phyloP scores from a whole-genome alignment of 257 asterid species.

The Henckelia pumila region DNA sequence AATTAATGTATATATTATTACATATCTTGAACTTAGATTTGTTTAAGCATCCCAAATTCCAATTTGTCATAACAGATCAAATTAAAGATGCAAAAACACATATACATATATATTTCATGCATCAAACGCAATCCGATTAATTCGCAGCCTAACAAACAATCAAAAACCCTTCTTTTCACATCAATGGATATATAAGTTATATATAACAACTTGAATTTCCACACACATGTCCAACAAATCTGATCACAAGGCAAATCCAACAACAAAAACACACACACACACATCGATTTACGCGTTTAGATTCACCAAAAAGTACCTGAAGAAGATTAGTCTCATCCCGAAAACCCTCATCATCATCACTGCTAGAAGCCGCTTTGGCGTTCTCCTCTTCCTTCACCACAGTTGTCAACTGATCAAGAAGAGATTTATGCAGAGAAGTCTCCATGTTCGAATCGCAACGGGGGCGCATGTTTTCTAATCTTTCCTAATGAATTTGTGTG shows the following conservation, averaged over 20 bases:
- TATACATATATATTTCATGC: not conserved
- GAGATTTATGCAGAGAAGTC: constrained; percentile 39
- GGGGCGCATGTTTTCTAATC: not conserved
- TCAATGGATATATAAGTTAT: too few relatives aligned
- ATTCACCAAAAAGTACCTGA: constrained; percentile 44
- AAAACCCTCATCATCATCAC: constrained; percentile 40
- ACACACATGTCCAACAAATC: not conserved
- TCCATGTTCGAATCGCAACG: constrained; percentile 36
- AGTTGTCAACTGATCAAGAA: constrained; percentile 26
- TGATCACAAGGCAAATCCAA: not conserved
- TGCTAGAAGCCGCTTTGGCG: constrained; percentile 35
- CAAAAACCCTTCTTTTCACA: not conserved
- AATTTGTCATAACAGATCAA: not conserved
- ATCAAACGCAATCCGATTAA: not conserved
- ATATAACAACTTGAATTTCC: too few relatives aligned
- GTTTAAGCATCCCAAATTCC: not conserved
- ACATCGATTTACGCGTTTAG: not conserved
- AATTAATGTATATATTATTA: not conserved
- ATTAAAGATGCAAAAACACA: not conserved
- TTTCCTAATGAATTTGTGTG: constrained; percentile 13
- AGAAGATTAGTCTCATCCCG: constrained; percentile 33
- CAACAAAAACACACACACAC: not conserved
- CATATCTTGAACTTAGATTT: not conserved
- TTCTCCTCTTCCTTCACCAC: constrained; percentile 32
- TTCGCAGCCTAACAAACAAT: not conserved